Conservation (phyloP, 805 yeast genomes). For the Yarrowia sp. region DNA sequence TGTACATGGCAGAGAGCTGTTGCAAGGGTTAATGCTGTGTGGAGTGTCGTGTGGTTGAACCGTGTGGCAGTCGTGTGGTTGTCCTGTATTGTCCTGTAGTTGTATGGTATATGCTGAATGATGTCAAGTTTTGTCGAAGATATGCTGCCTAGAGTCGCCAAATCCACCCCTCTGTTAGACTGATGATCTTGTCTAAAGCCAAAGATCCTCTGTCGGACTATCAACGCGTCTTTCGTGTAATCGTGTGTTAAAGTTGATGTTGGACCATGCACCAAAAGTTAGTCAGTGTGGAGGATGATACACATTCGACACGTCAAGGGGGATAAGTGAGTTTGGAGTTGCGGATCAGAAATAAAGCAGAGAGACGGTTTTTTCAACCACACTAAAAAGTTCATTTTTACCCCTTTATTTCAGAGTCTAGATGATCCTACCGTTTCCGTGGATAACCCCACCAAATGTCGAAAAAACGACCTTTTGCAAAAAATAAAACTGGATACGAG, state of each 20-base stretch:
- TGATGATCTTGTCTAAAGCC: not conserved
- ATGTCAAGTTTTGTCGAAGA: no score
- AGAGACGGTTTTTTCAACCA: no score
- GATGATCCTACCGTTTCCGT: no score
- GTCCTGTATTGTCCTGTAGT: no score
- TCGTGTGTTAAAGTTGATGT: conserved; percentile 13
- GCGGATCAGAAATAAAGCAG: no score
- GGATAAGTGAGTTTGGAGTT: no score
- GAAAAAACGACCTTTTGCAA: not conserved
- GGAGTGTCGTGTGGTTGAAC: not conserved
- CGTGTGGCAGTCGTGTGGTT: not conserved
- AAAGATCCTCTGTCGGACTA: not conserved
- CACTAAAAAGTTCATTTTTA: no score
- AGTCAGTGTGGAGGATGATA: no score
- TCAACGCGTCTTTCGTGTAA: conserved; percentile 14
- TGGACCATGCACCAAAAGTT: not conserved
- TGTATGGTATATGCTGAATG: no score
- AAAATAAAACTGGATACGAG: not conserved
- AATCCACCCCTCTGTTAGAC: not conserved
- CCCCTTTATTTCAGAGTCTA: not conserved
- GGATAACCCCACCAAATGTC: no score
- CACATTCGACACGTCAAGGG: no score
- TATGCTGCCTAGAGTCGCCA: not conserved
- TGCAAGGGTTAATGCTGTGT: no score
- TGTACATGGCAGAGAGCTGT: not conserved